Percentiles rank a stretch among this genome's conserved stretches.
phyloP scores from a whole-genome alignment of 768 basidiomycete species.

The Auriscalpium microsporum region DNA sequence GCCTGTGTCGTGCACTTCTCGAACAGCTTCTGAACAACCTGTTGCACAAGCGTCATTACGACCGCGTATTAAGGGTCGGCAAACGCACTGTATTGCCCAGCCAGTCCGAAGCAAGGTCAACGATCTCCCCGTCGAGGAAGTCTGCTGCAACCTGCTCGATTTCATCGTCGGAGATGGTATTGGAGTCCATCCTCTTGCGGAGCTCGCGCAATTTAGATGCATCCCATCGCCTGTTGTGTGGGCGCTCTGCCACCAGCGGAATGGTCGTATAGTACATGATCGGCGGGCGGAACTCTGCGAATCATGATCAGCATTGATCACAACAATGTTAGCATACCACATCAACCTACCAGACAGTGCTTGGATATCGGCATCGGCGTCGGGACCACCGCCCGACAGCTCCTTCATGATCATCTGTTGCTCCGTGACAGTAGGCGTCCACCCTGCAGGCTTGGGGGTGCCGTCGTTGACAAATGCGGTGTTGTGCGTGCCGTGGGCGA shows the following conservation, averaged over 20 bases:
- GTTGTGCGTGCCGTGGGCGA: slow-evolving; percentile 64
- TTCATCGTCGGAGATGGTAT: slow-evolving; percentile 74
- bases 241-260: slow-evolving; percentile 79
- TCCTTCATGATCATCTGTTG: slow-evolving; percentile 97
- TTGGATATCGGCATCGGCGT: slow-evolving; percentile 79
- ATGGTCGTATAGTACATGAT: slow-evolving; percentile 97
- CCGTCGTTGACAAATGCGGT: slow-evolving; percentile 48
- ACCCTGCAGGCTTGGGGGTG: slow-evolving; percentile 52
- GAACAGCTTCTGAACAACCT: slow-evolving; percentile 96
- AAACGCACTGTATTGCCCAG: slow-evolving; percentile 83
- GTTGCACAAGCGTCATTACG: not conserved
- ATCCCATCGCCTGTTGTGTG: slow-evolving; percentile 85
- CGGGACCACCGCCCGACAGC: slow-evolving; percentile 64
- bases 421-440: slow-evolving; percentile 74
- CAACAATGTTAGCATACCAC: not conserved
- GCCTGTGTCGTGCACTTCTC: slow-evolving; percentile 76
- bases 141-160: slow-evolving; percentile 86
- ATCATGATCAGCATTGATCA: not conserved
- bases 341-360: slow-evolving; percentile 71
- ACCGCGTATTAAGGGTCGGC: not conserved
- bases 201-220: slow-evolving; percentile 89
- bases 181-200: slow-evolving; percentile 89
- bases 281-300: slow-evolving; percentile 79
- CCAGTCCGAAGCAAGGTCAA: slow-evolving; percentile 95
- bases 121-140: slow-evolving; percentile 89